Evolutionary conservation across 2,329 filamentous ascomycete species (phyloP), one percentile per base, ranked within the genome.

Genomic region (Fusarium sp.): DNA sequence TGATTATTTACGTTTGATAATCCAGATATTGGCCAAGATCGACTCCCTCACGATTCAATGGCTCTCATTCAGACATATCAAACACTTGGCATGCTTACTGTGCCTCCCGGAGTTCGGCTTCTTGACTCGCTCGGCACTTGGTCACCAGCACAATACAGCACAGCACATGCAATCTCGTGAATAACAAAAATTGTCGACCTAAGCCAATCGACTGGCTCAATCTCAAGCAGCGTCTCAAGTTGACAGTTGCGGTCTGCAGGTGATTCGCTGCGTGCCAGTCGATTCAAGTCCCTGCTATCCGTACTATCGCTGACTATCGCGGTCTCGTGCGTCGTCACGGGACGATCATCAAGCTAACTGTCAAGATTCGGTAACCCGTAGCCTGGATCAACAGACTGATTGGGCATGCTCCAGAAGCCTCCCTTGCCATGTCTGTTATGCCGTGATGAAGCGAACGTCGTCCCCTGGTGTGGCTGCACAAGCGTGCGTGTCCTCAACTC

Each of bases 291-390:
- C 52, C 40, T 35, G 28, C 30, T 44, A 44, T 57, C 53, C 53
- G 28, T 32, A 58, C 35, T n/a, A 62, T 46, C 38, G 38, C 35
- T 28, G 21, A 57, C 35, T 25, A 62, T 46, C 30, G 40, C 38
- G 32, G 74, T 77, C 74, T 77, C 72, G 75, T 77, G 75, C 74
- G 58, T 59, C 67, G 64, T 77, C 75, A 77, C 72, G 67, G 67
- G 73, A 61, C 50, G 52, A 52, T 62, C 49, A 47, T 44, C 40
- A 69, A 64, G 37, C 52, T 46, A 72, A 52, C 28, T 28, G 50
- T 60, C 60, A 65, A 67, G 49, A 47, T 64, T 47, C 25, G 28
- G 50, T 50, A 69, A 43, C 43, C 49, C 44, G 32, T 30, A 49
- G 43, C 50, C 63, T 61, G 33, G 46, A 56, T 44, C 19, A 33